Evolutionary conservation across 129 eudicot genomes (phyloP).

Genomic region (Centella asiatica): DNA sequence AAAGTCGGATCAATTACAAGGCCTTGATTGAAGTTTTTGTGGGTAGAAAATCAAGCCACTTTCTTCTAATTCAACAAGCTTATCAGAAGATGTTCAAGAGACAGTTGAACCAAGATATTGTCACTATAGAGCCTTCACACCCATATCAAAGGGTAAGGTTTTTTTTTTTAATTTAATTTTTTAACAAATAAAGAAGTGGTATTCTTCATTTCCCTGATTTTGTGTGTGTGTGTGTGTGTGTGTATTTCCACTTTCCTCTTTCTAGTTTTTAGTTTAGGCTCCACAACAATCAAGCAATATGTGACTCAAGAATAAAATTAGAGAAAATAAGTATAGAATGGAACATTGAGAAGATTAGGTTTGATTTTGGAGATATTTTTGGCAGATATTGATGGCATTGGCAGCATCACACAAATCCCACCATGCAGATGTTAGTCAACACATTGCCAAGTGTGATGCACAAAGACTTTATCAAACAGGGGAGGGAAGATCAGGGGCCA

Average conservation of each 20-base stretch:
- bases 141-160: constrained; percentile 60
- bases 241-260: no score
- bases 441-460: constrained; percentile 81
- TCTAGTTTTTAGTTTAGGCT: no score
- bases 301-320: no score
- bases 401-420: constrained; percentile 85
- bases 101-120: constrained; percentile 55
- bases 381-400: constrained; percentile 48
- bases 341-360: no score
- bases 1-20: constrained; percentile 35
- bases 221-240: no score
- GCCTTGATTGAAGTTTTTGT: constrained; percentile 63
- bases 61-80: constrained; percentile 64
- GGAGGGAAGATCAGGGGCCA: constrained; percentile 43
- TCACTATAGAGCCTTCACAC: constrained; percentile 55
- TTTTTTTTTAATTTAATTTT: no score
- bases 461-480: constrained; percentile 68
- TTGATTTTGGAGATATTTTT: no score
- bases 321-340: no score
- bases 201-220: no score
- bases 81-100: constrained; percentile 52
- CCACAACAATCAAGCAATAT: no score
- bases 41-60: constrained; percentile 68
- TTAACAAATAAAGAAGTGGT: no score
- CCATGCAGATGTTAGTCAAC: constrained; percentile 50